phyloP scores from a whole-genome alignment of 75 land plant genomes.

The Cryptomeria japonica region DNA sequence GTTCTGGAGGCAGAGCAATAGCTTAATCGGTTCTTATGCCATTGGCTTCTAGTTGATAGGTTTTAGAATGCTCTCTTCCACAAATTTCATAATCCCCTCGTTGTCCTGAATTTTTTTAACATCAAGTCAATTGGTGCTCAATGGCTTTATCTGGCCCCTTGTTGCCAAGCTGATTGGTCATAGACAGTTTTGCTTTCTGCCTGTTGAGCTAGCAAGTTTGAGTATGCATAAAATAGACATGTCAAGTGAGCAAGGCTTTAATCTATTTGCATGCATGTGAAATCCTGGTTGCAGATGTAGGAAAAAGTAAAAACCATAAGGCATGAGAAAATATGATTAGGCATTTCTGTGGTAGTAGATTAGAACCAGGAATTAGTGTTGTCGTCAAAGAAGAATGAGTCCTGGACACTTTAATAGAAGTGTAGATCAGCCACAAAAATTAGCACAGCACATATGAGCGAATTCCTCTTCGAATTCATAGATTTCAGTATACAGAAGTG shows the following conservation, averaged over 20 bases:
- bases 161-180: background rate
- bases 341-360: background rate
- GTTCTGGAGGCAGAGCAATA: background rate
- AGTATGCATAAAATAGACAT: background rate
- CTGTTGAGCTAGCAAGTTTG: background rate
- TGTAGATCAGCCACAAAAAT: background rate
- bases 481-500: background rate
- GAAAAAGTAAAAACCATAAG: background rate
- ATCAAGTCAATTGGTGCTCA: background rate
- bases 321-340: no score
- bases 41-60: background rate
- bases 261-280: background rate
- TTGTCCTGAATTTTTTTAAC: background rate
- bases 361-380: background rate
- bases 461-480: background rate
- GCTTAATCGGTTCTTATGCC: background rate
- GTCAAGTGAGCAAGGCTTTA: background rate
- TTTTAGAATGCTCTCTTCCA: background rate
- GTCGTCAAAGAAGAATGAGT: background rate
- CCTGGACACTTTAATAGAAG: background rate
- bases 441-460: background rate
- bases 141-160: background rate
- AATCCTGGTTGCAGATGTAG: background rate
- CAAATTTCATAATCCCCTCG: background rate
- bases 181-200: background rate